Conservation (phyloP, 164 flowering plant species). For the Paratinospora sagittata region DNA sequence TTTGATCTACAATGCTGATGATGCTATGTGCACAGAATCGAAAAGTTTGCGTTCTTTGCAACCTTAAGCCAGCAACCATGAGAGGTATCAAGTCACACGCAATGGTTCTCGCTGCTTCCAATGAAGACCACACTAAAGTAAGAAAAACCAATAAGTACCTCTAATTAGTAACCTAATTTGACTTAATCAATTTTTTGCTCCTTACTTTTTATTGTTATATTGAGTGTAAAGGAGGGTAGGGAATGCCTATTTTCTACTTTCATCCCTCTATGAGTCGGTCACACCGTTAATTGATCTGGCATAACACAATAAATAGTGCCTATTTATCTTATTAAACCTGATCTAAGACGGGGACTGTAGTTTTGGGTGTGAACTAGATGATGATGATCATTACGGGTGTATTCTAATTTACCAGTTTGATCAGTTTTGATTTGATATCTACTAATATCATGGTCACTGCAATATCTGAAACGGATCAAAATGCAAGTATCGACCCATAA, state of each 20-base stretch:
- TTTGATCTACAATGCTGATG: background rate
- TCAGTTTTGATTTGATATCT: too few relatives aligned
- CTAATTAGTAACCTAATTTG: background rate
- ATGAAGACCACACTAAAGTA: conserved; percentile 65
- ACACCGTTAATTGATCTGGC: background rate
- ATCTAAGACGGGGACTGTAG: background rate
- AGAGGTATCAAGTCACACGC: conserved; percentile 92
- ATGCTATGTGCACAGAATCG: conserved; percentile 51
- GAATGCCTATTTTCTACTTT: background rate
- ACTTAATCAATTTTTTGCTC: background rate
- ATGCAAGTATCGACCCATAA: background rate
- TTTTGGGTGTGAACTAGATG: too few relatives aligned
- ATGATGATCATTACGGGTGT: background rate
- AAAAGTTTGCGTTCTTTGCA: conserved; percentile 93
- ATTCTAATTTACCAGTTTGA: background rate
- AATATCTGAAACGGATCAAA: background rate
- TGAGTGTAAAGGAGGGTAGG: too few relatives aligned
- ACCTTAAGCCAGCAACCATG: conserved; percentile 92
- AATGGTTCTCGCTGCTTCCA: conserved; percentile 89
- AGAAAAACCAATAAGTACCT: conserved; percentile 12
- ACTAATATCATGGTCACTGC: background rate
- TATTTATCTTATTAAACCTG: background rate
- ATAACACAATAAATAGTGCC: background rate
- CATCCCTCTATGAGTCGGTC: background rate
- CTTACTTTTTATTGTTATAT: background rate